These are phyloP conservation scores for Nemania sp. DNA, from an alignment of 2,329 filamentous ascomycete genomes.

Conservation along the genomic window DNA sequence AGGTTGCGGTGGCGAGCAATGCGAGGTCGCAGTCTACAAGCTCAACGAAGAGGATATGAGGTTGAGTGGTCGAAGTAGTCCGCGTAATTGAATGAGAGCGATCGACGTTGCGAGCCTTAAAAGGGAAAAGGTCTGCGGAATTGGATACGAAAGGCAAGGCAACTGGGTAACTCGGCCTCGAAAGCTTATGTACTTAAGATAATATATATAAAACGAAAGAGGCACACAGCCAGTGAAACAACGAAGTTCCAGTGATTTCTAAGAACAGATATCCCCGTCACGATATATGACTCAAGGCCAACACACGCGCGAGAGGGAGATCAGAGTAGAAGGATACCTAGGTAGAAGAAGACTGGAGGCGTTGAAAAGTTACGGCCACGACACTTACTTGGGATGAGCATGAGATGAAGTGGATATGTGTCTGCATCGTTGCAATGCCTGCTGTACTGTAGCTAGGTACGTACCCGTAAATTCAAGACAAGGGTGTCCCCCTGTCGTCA, in stretches of 20 bases:
- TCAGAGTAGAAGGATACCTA: constrained; percentile 25
- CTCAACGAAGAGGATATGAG: background rate
- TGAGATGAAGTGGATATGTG: constrained; percentile 44
- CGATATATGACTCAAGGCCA: constrained; percentile 36
- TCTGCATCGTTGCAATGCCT: constrained; percentile 44
- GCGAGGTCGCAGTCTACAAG: constrained; percentile 5
- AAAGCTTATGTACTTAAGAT: background rate
- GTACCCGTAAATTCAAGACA: background rate
- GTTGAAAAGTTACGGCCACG: constrained; percentile 36
- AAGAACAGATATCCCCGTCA: constrained; percentile 46
- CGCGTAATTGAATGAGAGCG: constrained; percentile 11
- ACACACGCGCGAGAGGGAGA: constrained; percentile 30
- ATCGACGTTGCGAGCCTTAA: constrained; percentile 26
- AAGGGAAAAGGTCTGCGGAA: constrained; percentile 16
- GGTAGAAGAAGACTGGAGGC: constrained; percentile 10
- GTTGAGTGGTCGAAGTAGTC: constrained; percentile 3
- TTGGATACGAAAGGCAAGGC: background rate
- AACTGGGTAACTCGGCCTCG: too few relatives aligned
- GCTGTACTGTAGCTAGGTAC: background rate
- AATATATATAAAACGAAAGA: constrained; percentile 33
- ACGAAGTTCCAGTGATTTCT: constrained; percentile 42
- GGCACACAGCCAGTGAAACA: constrained; percentile 3
- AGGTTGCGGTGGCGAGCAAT: background rate
- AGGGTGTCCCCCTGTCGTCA: constrained; percentile 2
- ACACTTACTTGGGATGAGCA: constrained; percentile 24